Base-by-base conservation (phyloP, 1,284 basidiomycete species). In the Heliocybe sulcata region DNA sequence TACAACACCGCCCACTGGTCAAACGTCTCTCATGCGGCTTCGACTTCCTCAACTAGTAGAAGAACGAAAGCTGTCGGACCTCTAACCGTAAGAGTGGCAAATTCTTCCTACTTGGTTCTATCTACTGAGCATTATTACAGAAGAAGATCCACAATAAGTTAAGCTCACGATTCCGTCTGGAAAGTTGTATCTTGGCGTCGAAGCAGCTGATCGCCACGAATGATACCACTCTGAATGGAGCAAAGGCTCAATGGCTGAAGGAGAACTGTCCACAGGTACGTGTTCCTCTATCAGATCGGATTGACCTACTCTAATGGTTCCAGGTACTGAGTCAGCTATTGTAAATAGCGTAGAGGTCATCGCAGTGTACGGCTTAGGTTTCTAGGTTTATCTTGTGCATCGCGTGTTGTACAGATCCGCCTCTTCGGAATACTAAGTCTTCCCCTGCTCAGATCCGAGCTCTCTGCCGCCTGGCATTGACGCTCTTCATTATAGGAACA, bases 181-280 rank as follows among this genome's bases (percentile, higher is more conserved):
- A 87, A 61, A 73, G 73, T 16, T 87, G 84, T 59, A 74, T 80
- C 35, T 65, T 80, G 11, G 70, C 74, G 14, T 67, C 73, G 20
- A 77, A 77, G 59, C 72, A 75, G 50, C 66, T 77, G 16, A 69
- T 72, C 22, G 71, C 70, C 19, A 49, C 11, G n/a, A 3, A 26
- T 49, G 47, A 25, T 49, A 16, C 27, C 3, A 26, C 6, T 6
- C 27, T 29, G 63, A 69, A 54, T 51, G 64, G 62, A 62, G 66
- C 63, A 59, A 64, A 59, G 47, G 63, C 63, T 57, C 71, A 71
- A 20, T 76, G 73, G 73, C 65, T 69, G 50, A 78, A 71, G 57
- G 68, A 66, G 19, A 76, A 77, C 33, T 81, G 79, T 61, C 65
- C 63, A 12, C 67, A 72, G 63, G 73, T 73, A 60, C 61, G 57